phyloP scores from a whole-genome alignment of 306 rosid genomes.

The Glycine tomentella region DNA sequence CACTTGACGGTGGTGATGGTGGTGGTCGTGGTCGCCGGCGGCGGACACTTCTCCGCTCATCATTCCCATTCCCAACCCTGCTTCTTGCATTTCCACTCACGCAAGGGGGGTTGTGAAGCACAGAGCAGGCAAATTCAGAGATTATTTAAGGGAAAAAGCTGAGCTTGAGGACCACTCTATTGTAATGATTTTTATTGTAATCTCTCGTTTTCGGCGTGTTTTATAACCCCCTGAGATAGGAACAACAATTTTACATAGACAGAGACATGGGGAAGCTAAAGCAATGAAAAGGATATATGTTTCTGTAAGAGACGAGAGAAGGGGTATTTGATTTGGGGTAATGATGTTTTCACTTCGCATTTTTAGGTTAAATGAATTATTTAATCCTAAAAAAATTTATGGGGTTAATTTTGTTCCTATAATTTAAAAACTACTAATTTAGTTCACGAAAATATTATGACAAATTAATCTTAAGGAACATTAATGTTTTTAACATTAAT shows the following conservation, averaged over 20 bases:
- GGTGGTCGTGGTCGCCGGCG: slow-evolving; percentile 4
- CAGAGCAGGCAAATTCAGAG: background rate
- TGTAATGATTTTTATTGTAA: background rate
- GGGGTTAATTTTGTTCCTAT: too few species aligned
- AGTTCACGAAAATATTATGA: too few species aligned
- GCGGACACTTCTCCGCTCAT: slow-evolving; percentile 52
- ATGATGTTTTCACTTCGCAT: background rate
- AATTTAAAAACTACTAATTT: too few species aligned
- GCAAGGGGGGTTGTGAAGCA: background rate
- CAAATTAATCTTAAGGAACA: too few species aligned
- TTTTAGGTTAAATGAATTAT: too few species aligned
- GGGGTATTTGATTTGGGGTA: background rate
- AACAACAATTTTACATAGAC: background rate
- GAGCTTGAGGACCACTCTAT: background rate
- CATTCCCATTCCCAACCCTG: slow-evolving; percentile 61
- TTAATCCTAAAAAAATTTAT: too few species aligned
- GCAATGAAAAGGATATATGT: background rate
- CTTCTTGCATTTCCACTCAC: slow-evolving; percentile 66
- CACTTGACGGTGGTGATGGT: slow-evolving; percentile 51
- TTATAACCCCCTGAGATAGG: background rate
- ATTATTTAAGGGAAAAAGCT: background rate
- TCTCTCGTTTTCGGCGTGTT: slow-evolving; percentile 37
- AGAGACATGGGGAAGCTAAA: slow-evolving; percentile 21
- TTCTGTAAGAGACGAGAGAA: too few species aligned
- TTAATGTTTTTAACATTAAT: too few species aligned